A percentile compares a stretch with the other conserved stretches of the same genome.
phyloP scores from a whole-genome alignment of 805 yeast species.

The Millerago galiae region DNA sequence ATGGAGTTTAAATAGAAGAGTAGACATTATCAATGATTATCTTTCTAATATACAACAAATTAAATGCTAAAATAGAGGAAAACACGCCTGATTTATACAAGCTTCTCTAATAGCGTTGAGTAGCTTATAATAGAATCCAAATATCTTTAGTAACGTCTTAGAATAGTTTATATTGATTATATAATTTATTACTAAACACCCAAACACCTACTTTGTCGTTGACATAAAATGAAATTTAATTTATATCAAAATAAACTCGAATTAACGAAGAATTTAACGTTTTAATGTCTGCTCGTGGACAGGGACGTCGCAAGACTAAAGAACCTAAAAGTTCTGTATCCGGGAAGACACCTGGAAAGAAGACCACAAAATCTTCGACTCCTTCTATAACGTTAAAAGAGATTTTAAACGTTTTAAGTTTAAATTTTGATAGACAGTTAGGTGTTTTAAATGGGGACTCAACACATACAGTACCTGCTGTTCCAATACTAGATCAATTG shows the following conservation, averaged over 20 bases:
- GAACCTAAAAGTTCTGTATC: neutral
- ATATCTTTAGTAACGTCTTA: no score
- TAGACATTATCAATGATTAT: no score
- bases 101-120: no score
- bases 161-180: neutral
- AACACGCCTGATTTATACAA: no score
- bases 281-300: conserved; percentile 4
- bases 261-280: no score
- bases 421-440: conserved; percentile 51
- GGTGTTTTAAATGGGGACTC: conserved; percentile 59
- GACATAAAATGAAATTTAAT: no score
- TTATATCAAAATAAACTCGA: no score
- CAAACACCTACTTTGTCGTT: neutral
- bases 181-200: neutral
- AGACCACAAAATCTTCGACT: conserved; percentile 24
- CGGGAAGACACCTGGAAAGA: conserved; percentile 23
- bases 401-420: conserved; percentile 43
- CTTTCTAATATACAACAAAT: no score
- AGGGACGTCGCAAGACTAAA: conserved; percentile 5
- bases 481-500: conserved; percentile 16
- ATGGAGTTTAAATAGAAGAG: no score
- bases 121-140: no score
- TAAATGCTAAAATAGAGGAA: no score
- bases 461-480: conserved; percentile 34
- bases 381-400: conserved; percentile 42